Evolutionary conservation across 306 rosid species (phyloP).

Genomic region (Mimosa bimucronata): DNA sequence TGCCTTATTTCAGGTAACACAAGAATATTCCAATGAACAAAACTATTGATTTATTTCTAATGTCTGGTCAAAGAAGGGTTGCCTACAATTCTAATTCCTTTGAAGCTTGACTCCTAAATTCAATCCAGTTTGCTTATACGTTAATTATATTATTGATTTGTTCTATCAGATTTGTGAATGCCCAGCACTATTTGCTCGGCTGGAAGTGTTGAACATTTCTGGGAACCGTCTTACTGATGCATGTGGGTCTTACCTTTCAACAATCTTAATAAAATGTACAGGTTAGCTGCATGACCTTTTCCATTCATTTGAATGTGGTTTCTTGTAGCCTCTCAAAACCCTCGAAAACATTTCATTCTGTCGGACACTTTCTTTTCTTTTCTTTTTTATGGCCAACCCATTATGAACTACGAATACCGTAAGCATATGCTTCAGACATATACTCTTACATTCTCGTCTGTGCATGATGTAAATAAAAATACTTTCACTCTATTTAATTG

Average conservation of each 20-base stretch:
- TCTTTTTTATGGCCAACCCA: conserved; percentile 28
- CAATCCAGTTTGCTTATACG: conserved; percentile 21
- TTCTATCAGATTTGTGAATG: conserved; percentile 83
- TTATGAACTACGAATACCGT: conserved; percentile 15
- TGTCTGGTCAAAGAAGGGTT: conserved; percentile 12
- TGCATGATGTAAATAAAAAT: conserved; percentile 23
- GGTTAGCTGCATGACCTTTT: conserved; percentile 54
- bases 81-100: not conserved
- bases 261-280: conserved; percentile 73
- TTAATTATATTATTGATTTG: conserved; percentile 5
- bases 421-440: not conserved
- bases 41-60: not conserved
- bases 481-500: conserved; percentile 32
- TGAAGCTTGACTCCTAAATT: not conserved
- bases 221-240: conserved; percentile 95
- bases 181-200: conserved; percentile 70
- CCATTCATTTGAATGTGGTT: conserved; percentile 30
- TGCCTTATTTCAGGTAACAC: conserved; percentile 73
- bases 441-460: conserved; percentile 10
- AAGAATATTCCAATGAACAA: conserved; percentile 7
- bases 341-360: conserved; percentile 28
- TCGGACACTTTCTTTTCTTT: conserved; percentile 31
- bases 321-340: conserved; percentile 23
- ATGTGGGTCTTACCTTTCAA: conserved; percentile 82
- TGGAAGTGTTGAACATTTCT: conserved; percentile 87